Evolutionary conservation across 1,139 yeast genomes (phyloP).

Genomic region (Debaryomycetaceae sp.): DNA sequence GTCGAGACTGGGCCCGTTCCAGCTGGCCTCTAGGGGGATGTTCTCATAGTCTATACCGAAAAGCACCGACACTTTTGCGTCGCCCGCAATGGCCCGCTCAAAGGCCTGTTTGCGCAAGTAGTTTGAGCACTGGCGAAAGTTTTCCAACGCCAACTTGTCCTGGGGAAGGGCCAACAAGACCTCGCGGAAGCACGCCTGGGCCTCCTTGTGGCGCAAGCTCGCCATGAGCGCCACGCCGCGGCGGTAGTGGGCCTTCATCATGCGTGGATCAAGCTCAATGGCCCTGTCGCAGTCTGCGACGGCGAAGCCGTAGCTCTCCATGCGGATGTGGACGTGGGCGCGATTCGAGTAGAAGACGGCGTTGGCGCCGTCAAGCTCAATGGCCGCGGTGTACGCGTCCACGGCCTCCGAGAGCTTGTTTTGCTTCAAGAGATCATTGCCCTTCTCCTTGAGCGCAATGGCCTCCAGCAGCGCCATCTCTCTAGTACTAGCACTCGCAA

Average conservation of each 20-base stretch:
- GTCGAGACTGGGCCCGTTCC: slow-evolving; percentile 54
- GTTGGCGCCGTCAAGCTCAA: slow-evolving; percentile 56
- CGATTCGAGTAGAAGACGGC: slow-evolving; percentile 82
- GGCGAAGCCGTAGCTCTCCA: slow-evolving; percentile 82
- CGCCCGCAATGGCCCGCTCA: slow-evolving; percentile 78
- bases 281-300: slow-evolving; percentile 69
- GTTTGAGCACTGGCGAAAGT: slow-evolving; percentile 54
- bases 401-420: slow-evolving; percentile 61
- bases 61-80: slow-evolving; percentile 27
- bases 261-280: slow-evolving; percentile 51
- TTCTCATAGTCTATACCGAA: slow-evolving; percentile 38
- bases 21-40: slow-evolving; percentile 42
- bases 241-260: slow-evolving; percentile 71
- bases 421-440: slow-evolving; percentile 59
- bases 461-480: slow-evolving; percentile 22
- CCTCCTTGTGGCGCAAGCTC: slow-evolving; percentile 62
- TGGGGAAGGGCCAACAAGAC: slow-evolving; percentile 57
- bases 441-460: slow-evolving; percentile 49
- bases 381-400: slow-evolving; percentile 65
- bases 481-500: no score
- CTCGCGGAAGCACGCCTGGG: slow-evolving; percentile 56
- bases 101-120: slow-evolving; percentile 69
- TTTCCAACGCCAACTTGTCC: slow-evolving; percentile 58
- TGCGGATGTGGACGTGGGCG: slow-evolving; percentile 80
- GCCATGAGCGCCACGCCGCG: slow-evolving; percentile 80